Base-by-base conservation (phyloP, 352 stramenopile genomes). In the Phytophthora pistaciae region DNA sequence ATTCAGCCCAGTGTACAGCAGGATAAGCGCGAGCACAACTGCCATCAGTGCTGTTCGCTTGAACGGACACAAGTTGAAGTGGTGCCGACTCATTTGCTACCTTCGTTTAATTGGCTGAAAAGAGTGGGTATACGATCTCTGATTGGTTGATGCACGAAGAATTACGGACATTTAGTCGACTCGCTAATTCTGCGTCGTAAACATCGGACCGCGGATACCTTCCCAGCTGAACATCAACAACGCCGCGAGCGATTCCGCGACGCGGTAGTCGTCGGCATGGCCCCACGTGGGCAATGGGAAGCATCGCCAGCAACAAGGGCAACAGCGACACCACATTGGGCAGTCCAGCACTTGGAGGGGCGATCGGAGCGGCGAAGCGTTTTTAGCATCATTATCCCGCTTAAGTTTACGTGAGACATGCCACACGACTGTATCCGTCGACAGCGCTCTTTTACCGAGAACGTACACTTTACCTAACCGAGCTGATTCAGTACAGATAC, bases 371-470 rank as follows among this genome's bases (percentile, higher is more conserved):
- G 3, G 14, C 16, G 36, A 18, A 42, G 36, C 36, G 5, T 68
- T 38, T 38, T 25, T 13, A 11, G 42, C 64, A 54, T 61, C 36
- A 61, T 60, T 31, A 5, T 29, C 11, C n/a, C 21, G n/a, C 10
- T 49, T 63, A 68, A 68, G 58, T 68, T 61, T 48, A 25, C 23
- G 18, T 72, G 66, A 23, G 66, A 72, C 66, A 72, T 64, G 50
- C n/a, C n/a, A n/a, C n/a, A n/a, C n/a, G 27, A 42, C 25, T 38
- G 50, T 31, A 58, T 65, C 56, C 56, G 25, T 48, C 31, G 25
- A 14, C 49, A 23, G 44, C 1, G 20, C n/a, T 9, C 3, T 27
- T 7, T 20, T 27, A 3, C 0, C 42, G 4, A 49, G 7, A 49
- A 49, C 42, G 42, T 20, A 49, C 42, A 23, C 42, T 21, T 58